phyloP scores from a whole-genome alignment of 2,329 filamentous ascomycete genomes.

The Triangularia setosa region DNA sequence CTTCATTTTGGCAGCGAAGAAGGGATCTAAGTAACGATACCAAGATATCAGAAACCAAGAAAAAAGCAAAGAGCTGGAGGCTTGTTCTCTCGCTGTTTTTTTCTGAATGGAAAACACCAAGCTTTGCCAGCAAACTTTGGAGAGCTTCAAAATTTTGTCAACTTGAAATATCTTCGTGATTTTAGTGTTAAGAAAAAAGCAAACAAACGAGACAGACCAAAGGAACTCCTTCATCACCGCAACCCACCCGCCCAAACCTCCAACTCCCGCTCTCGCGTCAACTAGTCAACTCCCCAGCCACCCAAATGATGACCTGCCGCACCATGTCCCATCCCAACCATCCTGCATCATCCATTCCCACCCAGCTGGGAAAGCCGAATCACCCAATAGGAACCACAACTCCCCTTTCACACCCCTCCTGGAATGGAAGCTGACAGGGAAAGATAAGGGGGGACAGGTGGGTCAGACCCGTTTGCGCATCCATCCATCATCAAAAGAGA shows the following conservation, averaged over 20 bases:
- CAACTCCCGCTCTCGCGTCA: neutral
- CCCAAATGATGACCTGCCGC: neutral
- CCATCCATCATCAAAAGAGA: neutral
- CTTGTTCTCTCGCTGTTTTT: slow-evolving; percentile 4
- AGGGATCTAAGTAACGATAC: neutral
- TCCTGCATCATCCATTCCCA: neutral
- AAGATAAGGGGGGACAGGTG: neutral
- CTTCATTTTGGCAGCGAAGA: neutral
- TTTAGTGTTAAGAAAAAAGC: neutral
- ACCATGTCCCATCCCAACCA: neutral
- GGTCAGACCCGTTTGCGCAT: neutral
- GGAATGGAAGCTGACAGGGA: neutral
- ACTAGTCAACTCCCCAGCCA: neutral
- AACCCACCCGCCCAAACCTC: neutral
- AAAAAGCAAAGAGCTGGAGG: neutral
- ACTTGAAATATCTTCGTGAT: neutral
- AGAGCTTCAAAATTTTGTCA: neutral
- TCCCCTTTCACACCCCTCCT: neutral
- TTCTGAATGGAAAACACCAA: neutral
- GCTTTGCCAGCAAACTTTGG: neutral
- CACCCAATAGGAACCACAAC: neutral
- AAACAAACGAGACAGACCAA: no score
- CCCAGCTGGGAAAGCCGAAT: neutral
- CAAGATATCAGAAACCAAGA: neutral
- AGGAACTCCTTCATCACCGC: neutral